Conservation (phyloP, 345 rosid genomes). For the Rhizophora apiculata region DNA sequence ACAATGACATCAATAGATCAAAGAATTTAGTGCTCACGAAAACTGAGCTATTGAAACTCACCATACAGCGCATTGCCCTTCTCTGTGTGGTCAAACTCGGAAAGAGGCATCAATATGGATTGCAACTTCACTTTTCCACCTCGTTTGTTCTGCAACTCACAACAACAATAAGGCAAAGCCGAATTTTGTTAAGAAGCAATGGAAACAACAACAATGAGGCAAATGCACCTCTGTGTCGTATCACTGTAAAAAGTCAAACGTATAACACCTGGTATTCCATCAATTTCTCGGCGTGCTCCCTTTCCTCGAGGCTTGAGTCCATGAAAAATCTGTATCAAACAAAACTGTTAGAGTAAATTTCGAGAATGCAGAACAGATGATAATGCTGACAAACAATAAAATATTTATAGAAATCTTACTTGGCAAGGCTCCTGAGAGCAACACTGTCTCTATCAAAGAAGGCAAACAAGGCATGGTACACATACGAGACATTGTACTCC, state of each 20-base stretch:
- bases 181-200: not conserved
- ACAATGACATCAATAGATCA: not conserved
- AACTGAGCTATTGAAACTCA: slow-evolving; percentile 1
- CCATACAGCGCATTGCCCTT: slow-evolving; percentile 34
- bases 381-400: not conserved
- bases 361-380: not conserved
- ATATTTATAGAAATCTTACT: slow-evolving; percentile 8
- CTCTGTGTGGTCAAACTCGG: slow-evolving; percentile 29
- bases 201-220: too few species aligned
- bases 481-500: slow-evolving; percentile 37
- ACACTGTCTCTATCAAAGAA: slow-evolving; percentile 34
- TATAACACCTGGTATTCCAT: slow-evolving; percentile 33
- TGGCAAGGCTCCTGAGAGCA: slow-evolving; percentile 35
- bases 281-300: slow-evolving; percentile 34
- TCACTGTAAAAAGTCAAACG: not conserved
- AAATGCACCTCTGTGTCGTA: not conserved
- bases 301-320: slow-evolving; percentile 29
- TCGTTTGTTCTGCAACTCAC: slow-evolving; percentile 26
- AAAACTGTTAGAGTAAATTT: not conserved
- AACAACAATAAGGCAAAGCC: not conserved
- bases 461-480: slow-evolving; percentile 35
- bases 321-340: slow-evolving; percentile 26
- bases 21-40: not conserved
- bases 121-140: slow-evolving; percentile 39
- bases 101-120: slow-evolving; percentile 24